A percentile compares a stretch with the other conserved stretches of the same genome.
Conservation (phyloP, 1,284 basidiomycete species). For the Meripilus lineatus region DNA sequence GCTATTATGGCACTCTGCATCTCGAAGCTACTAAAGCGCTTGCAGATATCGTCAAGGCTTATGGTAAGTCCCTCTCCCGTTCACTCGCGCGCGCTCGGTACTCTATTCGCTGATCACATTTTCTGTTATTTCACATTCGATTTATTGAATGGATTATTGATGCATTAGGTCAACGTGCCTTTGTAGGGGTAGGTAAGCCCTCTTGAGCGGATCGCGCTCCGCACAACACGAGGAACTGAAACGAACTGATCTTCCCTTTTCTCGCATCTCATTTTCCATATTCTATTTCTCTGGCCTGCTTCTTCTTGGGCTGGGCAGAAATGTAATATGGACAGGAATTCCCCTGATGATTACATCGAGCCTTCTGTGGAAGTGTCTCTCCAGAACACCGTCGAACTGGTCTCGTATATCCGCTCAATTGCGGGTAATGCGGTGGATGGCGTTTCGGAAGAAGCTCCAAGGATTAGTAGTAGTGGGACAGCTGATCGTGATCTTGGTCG, state of each 20-base stretch:
- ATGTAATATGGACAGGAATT: constrained; percentile 92
- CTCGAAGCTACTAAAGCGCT: constrained; percentile 77
- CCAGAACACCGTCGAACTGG: constrained; percentile 56
- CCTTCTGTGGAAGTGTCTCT: constrained; percentile 54
- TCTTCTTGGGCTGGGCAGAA: constrained; percentile 44
- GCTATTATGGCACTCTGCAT: constrained; percentile 89
- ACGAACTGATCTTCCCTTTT: background rate
- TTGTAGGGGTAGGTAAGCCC: constrained; percentile 62
- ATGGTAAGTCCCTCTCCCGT: constrained; percentile 39
- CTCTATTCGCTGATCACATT: constrained; percentile 2
- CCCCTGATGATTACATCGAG: constrained; percentile 72
- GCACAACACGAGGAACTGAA: background rate
- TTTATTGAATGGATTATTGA: constrained; percentile 5
- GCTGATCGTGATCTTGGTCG: constrained; percentile 11
- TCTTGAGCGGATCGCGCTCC: background rate
- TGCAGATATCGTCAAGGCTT: constrained; percentile 67
- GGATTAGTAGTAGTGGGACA: background rate
- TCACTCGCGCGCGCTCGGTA: no score
- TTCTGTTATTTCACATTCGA: background rate
- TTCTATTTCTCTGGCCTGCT: constrained; percentile 1
- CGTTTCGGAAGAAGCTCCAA: constrained; percentile 9
- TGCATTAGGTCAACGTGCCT: constrained; percentile 75
- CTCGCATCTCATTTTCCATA: background rate
- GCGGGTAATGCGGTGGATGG: constrained; percentile 16
- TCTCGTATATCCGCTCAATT: constrained; percentile 63